Evolutionary conservation across 768 basidiomycete genomes (phyloP).

Genomic region (Pulveroboletus sp.): DNA sequence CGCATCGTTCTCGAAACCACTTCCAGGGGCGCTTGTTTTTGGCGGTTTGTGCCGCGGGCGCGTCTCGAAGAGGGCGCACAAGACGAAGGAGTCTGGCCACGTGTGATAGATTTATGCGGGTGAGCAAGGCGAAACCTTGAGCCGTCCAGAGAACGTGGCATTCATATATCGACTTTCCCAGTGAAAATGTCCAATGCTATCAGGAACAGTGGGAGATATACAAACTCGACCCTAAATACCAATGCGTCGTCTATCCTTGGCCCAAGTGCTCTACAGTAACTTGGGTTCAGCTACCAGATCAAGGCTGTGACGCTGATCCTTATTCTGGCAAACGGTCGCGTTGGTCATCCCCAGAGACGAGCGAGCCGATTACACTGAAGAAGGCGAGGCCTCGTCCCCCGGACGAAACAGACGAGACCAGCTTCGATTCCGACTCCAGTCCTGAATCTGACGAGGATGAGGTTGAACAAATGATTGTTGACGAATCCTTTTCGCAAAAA

Average conservation of each 20-base stretch:
- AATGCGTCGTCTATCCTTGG: constrained; percentile 51
- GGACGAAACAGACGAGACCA: constrained; percentile 19
- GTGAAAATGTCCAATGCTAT: constrained; percentile 47
- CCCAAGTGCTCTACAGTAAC: constrained; percentile 32
- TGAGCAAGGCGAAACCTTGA: constrained; percentile 33
- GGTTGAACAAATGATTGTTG: constrained; percentile 49
- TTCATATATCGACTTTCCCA: constrained; percentile 25
- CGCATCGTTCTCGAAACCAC: constrained; percentile 71
- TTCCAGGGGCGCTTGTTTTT: constrained; percentile 51
- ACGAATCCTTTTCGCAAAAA: constrained; percentile 27
- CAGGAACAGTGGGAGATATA: constrained; percentile 87
- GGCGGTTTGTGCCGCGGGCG: constrained; percentile 78
- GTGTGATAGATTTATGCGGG: constrained; percentile 66
- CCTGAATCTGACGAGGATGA: constrained; percentile 48
- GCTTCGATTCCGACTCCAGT: constrained; percentile 34
- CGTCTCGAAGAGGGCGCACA: constrained; percentile 49
- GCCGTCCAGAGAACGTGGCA: constrained; percentile 1
- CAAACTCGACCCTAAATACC: constrained; percentile 74
- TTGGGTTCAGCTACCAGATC: constrained; percentile 14
- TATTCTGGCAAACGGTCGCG: constrained; percentile 28
- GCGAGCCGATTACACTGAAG: constrained; percentile 18
- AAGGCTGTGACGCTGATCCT: constrained; percentile 6
- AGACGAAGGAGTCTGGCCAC: constrained; percentile 72
- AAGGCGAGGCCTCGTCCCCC: constrained; percentile 24
- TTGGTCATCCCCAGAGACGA: constrained; percentile 23